These are phyloP conservation scores for Cucurbita moschata DNA, from an alignment of 306 rosid genomes.

Conservation along the genomic window DNA sequence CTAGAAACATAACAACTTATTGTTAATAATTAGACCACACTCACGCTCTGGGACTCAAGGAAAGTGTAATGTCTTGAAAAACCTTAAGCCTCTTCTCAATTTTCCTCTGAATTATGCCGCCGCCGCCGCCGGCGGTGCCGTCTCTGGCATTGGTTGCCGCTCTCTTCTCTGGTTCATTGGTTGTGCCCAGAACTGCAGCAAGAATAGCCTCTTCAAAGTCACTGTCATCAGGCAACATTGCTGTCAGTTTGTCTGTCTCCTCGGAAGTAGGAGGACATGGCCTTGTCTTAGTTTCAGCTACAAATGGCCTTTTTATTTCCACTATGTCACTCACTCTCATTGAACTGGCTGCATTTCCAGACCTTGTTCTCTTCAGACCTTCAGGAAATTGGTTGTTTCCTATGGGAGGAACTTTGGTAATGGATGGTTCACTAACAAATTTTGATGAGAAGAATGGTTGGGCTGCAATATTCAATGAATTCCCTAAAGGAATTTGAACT, in stretches of 20 bases:
- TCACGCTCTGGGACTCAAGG: slow-evolving; percentile 84
- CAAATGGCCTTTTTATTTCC: slow-evolving; percentile 16
- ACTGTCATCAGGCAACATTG: slow-evolving; percentile 51
- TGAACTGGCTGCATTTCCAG: slow-evolving; percentile 49
- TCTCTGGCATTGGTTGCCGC: not conserved
- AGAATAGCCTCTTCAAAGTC: slow-evolving; percentile 92
- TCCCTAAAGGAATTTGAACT: slow-evolving; percentile 14
- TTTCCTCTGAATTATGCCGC: slow-evolving; percentile 26
- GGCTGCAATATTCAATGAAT: slow-evolving; percentile 62
- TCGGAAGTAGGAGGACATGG: slow-evolving; percentile 20
- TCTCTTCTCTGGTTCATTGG: slow-evolving; percentile 20
- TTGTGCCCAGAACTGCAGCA: slow-evolving; percentile 47
- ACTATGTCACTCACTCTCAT: slow-evolving; percentile 24
- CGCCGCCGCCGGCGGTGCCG: not conserved
- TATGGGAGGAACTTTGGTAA: slow-evolving; percentile 11
- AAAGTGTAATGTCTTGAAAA: slow-evolving; percentile 74
- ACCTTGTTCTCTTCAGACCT: slow-evolving; percentile 78
- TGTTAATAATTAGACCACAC: not conserved
- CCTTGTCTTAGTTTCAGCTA: slow-evolving; percentile 56
- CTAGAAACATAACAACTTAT: not conserved
- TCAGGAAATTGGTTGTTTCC: slow-evolving; percentile 38
- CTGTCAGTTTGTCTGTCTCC: slow-evolving; percentile 19
- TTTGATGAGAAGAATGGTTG: slow-evolving; percentile 65
- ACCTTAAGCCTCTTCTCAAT: slow-evolving; percentile 77
- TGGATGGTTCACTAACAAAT: slow-evolving; percentile 21